A percentile compares a stretch with the other conserved stretches of the same genome.
These are phyloP conservation scores for Sedum album DNA, from an alignment of 164 flowering plant genomes.

Conservation along the genomic window DNA sequence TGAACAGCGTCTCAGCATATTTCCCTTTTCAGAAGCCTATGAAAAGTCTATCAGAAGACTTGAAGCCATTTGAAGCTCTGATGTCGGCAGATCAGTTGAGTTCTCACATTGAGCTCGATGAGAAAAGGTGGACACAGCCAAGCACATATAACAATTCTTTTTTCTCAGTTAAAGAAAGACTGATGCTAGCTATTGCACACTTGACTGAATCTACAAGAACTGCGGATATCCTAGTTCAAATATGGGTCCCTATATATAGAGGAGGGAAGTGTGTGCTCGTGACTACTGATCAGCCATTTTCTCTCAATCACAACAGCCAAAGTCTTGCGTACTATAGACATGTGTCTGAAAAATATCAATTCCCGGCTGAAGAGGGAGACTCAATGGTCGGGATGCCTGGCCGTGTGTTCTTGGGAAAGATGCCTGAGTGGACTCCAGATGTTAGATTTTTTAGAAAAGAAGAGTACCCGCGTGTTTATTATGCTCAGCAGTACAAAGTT, in stretches of 20 bases:
- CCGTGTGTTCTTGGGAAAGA: constrained; percentile 6
- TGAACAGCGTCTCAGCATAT: background rate
- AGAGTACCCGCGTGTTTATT: constrained; percentile 1
- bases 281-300: constrained; percentile 2
- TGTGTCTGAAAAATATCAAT: constrained; percentile 1
- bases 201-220: background rate
- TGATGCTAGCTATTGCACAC: background rate
- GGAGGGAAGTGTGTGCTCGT: constrained; percentile 4
- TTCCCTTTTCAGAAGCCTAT: background rate
- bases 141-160: background rate
- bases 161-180: background rate
- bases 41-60: background rate
- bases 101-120: background rate
- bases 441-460: constrained; percentile 5
- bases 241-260: constrained; percentile 1
- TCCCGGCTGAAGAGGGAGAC: constrained; percentile 5
- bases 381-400: constrained; percentile 6
- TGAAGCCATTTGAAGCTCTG: background rate
- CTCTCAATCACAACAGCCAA: constrained; percentile 1
- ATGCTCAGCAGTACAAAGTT: constrained; percentile 32
- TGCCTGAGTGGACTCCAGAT: constrained; percentile 6
- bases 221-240: background rate
- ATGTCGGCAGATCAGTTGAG: background rate
- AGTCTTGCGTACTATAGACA: background rate
- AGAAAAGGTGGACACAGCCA: background rate